Percentiles rank a stretch among this genome's conserved stretches.
These are phyloP conservation scores for Hygrophila difformis DNA, from an alignment of 257 asterid genomes.

Conservation along the genomic window DNA sequence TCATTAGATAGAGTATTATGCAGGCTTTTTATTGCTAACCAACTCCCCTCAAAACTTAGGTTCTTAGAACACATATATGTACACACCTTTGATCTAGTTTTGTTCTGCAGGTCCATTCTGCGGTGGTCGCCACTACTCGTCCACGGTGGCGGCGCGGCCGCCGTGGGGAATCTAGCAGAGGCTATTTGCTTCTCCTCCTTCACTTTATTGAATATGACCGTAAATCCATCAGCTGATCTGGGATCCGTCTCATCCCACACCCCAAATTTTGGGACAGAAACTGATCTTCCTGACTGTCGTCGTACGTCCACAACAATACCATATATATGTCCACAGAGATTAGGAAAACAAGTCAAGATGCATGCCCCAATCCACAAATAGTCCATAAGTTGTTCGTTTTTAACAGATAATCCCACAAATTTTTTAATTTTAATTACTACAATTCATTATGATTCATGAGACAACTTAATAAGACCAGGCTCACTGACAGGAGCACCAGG, in stretches of 20 bases:
- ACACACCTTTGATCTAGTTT: slow-evolving; percentile 33
- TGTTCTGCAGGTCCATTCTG: slow-evolving; percentile 17
- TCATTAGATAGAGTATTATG: neutral
- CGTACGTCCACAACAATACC: neutral
- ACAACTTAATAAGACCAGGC: too few species aligned
- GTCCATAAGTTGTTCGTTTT: too few species aligned
- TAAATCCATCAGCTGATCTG: slow-evolving; percentile 58
- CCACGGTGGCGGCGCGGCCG: slow-evolving; percentile 26
- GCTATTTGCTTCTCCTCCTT: slow-evolving; percentile 71
- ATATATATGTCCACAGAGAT: too few species aligned
- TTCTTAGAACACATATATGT: too few species aligned
- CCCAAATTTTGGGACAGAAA: slow-evolving; percentile 72
- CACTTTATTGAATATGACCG: slow-evolving; percentile 64
- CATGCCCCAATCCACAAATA: too few species aligned
- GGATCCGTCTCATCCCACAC: slow-evolving; percentile 74
- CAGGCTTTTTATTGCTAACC: too few species aligned
- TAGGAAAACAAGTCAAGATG: too few species aligned
- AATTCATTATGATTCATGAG: too few species aligned
- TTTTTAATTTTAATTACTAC: too few species aligned
- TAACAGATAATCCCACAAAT: too few species aligned
- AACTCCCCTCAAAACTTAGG: too few species aligned
- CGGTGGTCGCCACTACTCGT: slow-evolving; percentile 11
- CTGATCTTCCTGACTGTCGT: slow-evolving; percentile 49
- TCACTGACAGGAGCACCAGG: too few species aligned
- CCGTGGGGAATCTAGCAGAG: slow-evolving; percentile 43